Percentiles rank a stretch among this genome's conserved stretches.
phyloP scores from a whole-genome alignment of 331 rosid genomes.

The Phaseolus coccineus region DNA sequence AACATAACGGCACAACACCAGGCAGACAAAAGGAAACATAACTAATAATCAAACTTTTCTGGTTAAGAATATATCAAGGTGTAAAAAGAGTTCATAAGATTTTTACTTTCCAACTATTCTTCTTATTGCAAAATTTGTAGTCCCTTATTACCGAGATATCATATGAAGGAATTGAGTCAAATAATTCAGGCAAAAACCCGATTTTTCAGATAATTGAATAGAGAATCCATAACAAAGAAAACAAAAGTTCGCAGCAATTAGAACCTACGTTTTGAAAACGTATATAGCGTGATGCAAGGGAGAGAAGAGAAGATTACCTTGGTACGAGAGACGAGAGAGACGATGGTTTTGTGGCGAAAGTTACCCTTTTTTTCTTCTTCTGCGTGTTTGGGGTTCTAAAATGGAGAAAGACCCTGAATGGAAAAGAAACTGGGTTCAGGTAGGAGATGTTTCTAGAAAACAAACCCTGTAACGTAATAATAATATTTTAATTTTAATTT shows the following conservation, averaged over 20 bases:
- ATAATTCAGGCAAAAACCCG: not conserved
- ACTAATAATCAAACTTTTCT: not conserved
- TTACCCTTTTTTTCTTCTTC: not conserved
- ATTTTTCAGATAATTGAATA: not conserved
- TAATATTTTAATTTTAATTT: no score
- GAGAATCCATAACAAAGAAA: not conserved
- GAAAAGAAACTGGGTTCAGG: not conserved
- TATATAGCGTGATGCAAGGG: not conserved
- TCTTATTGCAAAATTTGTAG: not conserved
- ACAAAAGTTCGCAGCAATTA: not conserved
- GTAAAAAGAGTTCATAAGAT: not conserved
- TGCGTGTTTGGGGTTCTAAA: not conserved
- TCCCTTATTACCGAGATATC: not conserved
- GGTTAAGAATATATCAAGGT: not conserved
- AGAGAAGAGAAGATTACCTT: not conserved
- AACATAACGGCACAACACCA: not conserved
- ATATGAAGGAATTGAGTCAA: not conserved
- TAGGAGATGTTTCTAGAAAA: not conserved
- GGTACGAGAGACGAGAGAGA: no score
- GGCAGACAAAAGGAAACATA: not conserved
- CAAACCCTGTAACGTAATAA: not conserved
- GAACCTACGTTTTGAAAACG: not conserved
- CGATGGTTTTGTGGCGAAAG: not conserved
- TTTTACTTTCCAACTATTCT: not conserved
- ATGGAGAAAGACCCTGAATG: not conserved